A percentile compares a stretch with the other conserved stretches of the same genome.
These are phyloP conservation scores for Glarea lozoyensis DNA, from an alignment of 495 filamentous ascomycete species.

Conservation along the genomic window DNA sequence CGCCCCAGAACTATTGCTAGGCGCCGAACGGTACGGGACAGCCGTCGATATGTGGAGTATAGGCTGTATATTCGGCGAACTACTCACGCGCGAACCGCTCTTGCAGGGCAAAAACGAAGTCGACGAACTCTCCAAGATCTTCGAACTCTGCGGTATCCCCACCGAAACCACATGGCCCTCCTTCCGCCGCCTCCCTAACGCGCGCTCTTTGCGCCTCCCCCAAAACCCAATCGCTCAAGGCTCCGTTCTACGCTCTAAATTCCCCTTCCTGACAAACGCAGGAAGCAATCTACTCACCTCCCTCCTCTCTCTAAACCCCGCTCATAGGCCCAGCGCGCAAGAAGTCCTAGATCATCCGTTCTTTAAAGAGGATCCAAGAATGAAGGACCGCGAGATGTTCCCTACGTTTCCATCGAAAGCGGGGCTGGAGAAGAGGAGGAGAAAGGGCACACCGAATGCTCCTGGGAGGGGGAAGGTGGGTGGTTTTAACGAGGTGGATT, in stretches of 20 bases:
- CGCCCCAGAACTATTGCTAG: conserved; percentile 81
- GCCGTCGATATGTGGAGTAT: conserved; percentile 93
- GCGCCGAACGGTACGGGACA: conserved; percentile 63
- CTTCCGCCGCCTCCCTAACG: conserved; percentile 84
- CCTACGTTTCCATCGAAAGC: conserved; percentile 92
- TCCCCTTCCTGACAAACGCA: conserved; percentile 71
- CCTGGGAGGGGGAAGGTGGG: conserved; percentile 71
- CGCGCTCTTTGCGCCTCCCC: conserved; percentile 74
- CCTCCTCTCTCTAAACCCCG: conserved; percentile 71
- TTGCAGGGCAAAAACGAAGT: conserved; percentile 93
- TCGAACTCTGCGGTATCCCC: conserved; percentile 84
- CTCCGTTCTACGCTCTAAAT: conserved; percentile 55
- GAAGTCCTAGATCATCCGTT: conserved; percentile 71
- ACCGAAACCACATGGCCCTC: conserved; percentile 78
- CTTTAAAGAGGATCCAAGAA: conserved; percentile 80
- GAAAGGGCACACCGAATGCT: conserved; percentile 73
- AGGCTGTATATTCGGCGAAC: conserved; percentile 93
- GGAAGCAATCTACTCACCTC: conserved; percentile 59
- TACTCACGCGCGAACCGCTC: conserved; percentile 73
- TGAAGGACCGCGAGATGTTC: conserved; percentile 80
- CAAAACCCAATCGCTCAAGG: conserved; percentile 30
- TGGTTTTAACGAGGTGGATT: conserved; percentile 58
- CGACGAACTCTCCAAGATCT: conserved; percentile 68
- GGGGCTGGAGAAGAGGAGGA: conserved; percentile 75
- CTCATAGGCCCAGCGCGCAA: conserved; percentile 53